phyloP scores from a whole-genome alignment of 2,329 filamentous ascomycete genomes.

The Pseudocercospora fuligena region DNA sequence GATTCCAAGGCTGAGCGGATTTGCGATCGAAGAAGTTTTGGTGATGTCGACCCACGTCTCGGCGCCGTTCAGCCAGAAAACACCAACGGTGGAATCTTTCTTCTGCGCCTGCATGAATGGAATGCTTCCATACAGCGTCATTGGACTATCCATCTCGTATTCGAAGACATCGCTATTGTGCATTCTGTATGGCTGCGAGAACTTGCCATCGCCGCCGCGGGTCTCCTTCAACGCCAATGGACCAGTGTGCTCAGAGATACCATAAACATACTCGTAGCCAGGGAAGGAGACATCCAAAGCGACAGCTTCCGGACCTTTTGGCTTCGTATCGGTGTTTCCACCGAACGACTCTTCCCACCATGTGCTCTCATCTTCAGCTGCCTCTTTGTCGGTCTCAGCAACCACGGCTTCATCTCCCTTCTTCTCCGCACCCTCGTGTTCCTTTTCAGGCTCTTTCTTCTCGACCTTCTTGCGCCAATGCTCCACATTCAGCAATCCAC shows the following conservation, averaged over 20 bases:
- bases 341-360: slow-evolving; percentile 99
- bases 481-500: slow-evolving; percentile 89
- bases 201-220: slow-evolving; percentile 82
- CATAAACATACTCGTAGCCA: slow-evolving; percentile 89
- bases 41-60: slow-evolving; percentile 97
- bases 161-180: slow-evolving; percentile 99
- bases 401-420: slow-evolving; percentile 50
- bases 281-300: slow-evolving; percentile 90
- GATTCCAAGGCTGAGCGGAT: slow-evolving; percentile 76
- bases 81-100: slow-evolving; percentile 88
- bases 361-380: slow-evolving; percentile 77
- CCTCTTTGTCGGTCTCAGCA: slow-evolving; percentile 45
- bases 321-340: slow-evolving; percentile 92
- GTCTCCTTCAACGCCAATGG: slow-evolving; percentile 88
- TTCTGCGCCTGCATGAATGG: slow-evolving; percentile 98
- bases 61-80: slow-evolving; percentile 96
- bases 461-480: slow-evolving; percentile 93
- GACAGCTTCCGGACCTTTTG: slow-evolving; percentile 90
- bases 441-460: slow-evolving; percentile 62
- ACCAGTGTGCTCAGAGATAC: slow-evolving; percentile 91
- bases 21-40: slow-evolving; percentile 74
- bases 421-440: slow-evolving; percentile 52
- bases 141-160: slow-evolving; percentile 94
- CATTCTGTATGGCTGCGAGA: slow-evolving; percentile 86
- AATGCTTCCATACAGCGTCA: slow-evolving; percentile 97